Percentiles rank a stretch among this genome's conserved stretches.
Evolutionary conservation across 306 rosid genomes (phyloP).

Genomic region (Ormosia emarginata): DNA sequence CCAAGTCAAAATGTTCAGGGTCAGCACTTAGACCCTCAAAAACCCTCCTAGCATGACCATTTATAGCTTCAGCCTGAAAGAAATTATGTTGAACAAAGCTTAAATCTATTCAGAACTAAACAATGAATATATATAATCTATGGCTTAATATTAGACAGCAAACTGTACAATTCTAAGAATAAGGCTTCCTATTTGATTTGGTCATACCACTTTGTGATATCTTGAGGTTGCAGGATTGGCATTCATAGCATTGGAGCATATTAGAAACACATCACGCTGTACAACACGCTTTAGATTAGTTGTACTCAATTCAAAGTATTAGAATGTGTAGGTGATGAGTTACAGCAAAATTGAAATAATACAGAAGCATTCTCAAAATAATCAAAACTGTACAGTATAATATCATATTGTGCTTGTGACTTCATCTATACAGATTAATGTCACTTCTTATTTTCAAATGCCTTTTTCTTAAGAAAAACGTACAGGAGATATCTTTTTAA

Average conservation of each 20-base stretch:
- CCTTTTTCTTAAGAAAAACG: not conserved
- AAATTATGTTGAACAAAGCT: not conserved
- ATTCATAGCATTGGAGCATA: slow-evolving; percentile 11
- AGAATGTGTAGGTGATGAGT: not conserved
- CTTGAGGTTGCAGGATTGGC: not conserved
- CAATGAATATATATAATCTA: not conserved
- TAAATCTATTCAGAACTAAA: not conserved
- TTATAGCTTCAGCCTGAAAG: not conserved
- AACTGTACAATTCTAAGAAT: not conserved
- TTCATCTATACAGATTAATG: not conserved
- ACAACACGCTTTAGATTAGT: not conserved
- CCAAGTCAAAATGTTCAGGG: not conserved
- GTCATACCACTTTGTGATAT: slow-evolving; percentile 5
- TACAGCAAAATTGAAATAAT: not conserved
- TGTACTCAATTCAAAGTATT: not conserved
- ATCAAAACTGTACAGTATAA: not conserved
- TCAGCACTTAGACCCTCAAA: not conserved
- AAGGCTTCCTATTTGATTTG: not conserved
- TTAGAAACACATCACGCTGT: slow-evolving; percentile 12
- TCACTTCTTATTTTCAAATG: not conserved
- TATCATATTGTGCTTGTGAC: not conserved
- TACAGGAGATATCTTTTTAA: not conserved
- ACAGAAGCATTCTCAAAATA: not conserved
- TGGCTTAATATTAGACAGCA: not conserved
- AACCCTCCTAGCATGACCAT: not conserved